Evolutionary conservation across 495 filamentous ascomycete species (phyloP), one percentile per base, ranked within the genome.

Genomic region (Penicillium tannophilum): DNA sequence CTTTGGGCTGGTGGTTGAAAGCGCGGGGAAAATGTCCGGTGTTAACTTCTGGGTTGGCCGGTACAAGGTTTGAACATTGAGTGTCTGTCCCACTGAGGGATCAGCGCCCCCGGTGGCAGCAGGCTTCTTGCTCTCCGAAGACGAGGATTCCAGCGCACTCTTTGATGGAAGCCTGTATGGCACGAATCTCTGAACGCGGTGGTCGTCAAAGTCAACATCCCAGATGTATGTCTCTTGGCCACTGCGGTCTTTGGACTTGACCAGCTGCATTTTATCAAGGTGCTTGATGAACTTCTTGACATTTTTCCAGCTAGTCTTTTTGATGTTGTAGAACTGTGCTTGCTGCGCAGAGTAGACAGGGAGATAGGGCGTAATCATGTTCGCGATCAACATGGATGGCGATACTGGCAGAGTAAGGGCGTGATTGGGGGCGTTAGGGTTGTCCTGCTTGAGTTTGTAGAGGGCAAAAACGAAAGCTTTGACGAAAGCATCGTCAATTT

Each of bases 241-340:
- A 55, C 78, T 84, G 39, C 85, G 82, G 31, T 89, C 87, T 65
- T 90, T 90, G 33, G 79, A 81, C 61, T 84, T 88, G 43, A 90
- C 68, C 12, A 89, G 66, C 6, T 76, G 65, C 52, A 84, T 72
- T 64, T 89, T 90, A 65, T 90, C 88, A 9, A 91, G 70, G 33
- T 81, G 70, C 66, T 90, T 90, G 70, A 90, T 84, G 68, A 90
- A 90, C 58, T 90, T 90, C 58, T 85, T 86, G 43, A 86, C 79
- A 54, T 84, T 90, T 71, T 90, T 91, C 82, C 87, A 89, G 68
- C 82, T 87, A 6, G 87, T 87, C 71, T 88, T 90, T 73, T 90
- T 91, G 66, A 91, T 86, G 62, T 84, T 82, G 33, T 90, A 79
- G 23, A 76, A 84, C 26, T 84, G 79, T 12, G 80, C 75, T 66